Conservation (phyloP, 2,329 filamentous ascomycete species). For the Hypoxylon sp. region DNA sequence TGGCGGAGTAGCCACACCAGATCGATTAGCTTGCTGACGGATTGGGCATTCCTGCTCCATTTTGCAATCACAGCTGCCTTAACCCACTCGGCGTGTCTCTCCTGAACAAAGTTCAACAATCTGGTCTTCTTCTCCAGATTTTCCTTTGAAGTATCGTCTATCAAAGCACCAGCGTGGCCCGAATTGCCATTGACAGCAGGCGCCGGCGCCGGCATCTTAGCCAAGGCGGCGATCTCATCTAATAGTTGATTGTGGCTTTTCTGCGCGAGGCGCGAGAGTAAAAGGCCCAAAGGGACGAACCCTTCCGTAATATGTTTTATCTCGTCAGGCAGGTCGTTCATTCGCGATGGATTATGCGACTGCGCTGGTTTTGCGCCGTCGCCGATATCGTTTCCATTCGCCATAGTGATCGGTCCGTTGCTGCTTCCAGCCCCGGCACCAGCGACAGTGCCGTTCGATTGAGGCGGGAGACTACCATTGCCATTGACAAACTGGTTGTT, state of each 20-base stretch:
- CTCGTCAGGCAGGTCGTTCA: slow-evolving; percentile 73
- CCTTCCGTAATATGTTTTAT: slow-evolving; percentile 80
- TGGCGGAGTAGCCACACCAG: slow-evolving; percentile 80
- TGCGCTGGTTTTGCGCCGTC: slow-evolving; percentile 44
- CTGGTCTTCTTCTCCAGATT: slow-evolving; percentile 82
- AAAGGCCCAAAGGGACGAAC: slow-evolving; percentile 80
- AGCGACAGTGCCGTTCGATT: slow-evolving; percentile 42
- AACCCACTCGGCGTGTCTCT: slow-evolving; percentile 88
- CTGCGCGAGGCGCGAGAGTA: slow-evolving; percentile 86
- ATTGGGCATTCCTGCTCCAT: slow-evolving; percentile 85
- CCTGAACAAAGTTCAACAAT: slow-evolving; percentile 83
- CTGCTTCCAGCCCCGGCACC: slow-evolving; percentile 41
- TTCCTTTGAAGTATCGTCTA: slow-evolving; percentile 72
- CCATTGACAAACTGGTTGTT: slow-evolving; percentile 58
- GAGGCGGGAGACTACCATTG: slow-evolving; percentile 41
- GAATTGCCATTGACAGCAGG: slow-evolving; percentile 68
- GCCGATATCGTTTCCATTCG: slow-evolving; percentile 50
- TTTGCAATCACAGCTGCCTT: slow-evolving; percentile 92
- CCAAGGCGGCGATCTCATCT: slow-evolving; percentile 78
- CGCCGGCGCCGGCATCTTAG: slow-evolving; percentile 74
- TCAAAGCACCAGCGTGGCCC: slow-evolving; percentile 55
- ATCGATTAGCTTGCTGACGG: slow-evolving; percentile 90
- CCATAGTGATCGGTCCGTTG: slow-evolving; percentile 50
- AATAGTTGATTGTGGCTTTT: slow-evolving; percentile 84
- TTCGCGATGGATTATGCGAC: slow-evolving; percentile 55